These are phyloP conservation scores for Chaetomiaceae sp. DNA, from an alignment of 2,329 filamentous ascomycete species.

Conservation along the genomic window DNA sequence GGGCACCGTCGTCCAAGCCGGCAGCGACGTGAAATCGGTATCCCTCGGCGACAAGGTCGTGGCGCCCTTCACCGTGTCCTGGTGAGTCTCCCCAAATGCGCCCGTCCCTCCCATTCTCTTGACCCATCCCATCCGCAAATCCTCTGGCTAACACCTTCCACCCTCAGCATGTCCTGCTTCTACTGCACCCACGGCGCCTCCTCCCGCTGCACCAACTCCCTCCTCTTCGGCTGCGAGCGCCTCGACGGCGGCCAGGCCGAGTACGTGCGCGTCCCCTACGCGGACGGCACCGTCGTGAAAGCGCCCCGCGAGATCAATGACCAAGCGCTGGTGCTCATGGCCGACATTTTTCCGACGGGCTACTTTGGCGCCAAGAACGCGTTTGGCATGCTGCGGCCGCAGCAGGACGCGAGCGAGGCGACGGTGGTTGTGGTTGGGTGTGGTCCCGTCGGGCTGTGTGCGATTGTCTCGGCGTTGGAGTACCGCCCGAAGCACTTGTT, in stretches of 20 bases:
- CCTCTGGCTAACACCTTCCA: neutral
- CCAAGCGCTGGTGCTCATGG: slow-evolving; percentile 77
- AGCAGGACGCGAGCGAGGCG: slow-evolving; percentile 53
- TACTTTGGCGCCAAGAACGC: slow-evolving; percentile 80
- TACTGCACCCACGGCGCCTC: slow-evolving; percentile 76
- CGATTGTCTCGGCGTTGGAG: slow-evolving; percentile 71
- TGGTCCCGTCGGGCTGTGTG: slow-evolving; percentile 80
- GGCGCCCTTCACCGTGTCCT: slow-evolving; percentile 76
- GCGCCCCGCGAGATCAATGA: slow-evolving; percentile 68
- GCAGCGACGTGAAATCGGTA: slow-evolving; percentile 63
- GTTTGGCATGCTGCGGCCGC: slow-evolving; percentile 55
- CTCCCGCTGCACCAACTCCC: slow-evolving; percentile 67
- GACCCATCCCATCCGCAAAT: neutral
- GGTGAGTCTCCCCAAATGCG: slow-evolving; percentile 43
- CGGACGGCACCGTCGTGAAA: slow-evolving; percentile 75
- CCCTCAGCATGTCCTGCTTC: slow-evolving; percentile 63
- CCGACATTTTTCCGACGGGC: slow-evolving; percentile 85
- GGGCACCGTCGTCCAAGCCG: slow-evolving; percentile 65
- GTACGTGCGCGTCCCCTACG: slow-evolving; percentile 74
- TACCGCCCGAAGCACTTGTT: slow-evolving; percentile 71
- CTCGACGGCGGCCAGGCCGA: slow-evolving; percentile 80
- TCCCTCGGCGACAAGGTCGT: slow-evolving; percentile 74
- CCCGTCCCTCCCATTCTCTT: neutral
- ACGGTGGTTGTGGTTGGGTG: slow-evolving; percentile 80
- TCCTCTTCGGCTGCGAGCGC: slow-evolving; percentile 63